Evolutionary conservation across 345 rosid species (phyloP), one percentile per base, ranked within the genome.

Genomic region (Dipteronia dyeriana): DNA sequence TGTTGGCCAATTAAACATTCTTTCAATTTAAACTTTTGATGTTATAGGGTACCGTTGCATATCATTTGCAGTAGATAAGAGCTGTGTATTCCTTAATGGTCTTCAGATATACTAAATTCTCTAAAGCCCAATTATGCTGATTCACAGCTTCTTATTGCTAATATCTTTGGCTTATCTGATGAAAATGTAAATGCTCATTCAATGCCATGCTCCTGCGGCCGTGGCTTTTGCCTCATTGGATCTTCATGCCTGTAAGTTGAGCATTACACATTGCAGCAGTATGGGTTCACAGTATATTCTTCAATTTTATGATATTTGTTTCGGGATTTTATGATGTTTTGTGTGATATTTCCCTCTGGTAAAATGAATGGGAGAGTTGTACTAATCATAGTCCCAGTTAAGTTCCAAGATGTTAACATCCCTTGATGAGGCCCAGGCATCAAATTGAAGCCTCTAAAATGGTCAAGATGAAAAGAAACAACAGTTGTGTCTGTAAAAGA

Each of bases 181-280:
- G 84, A 56, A 73, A 78, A 76, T 80, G 25, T 26, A 54, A 81
- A 54, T 75, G 31, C 76, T 69, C 77, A 74, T 19, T 79, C 90
- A 79, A 75, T 38, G 31, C 75, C 78, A 5, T 83, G 93, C 82
- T 75, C 73, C 80, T 82, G 84, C 72, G 70, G 85, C 75, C 79
- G 65, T 66, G 85, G 66, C 26, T 83, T 73, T 78, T 82, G 85
- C 78, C 82, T 77, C 34, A 41, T 20, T 74, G 88, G 85, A 82
- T 89, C 97, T 71, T 45, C 88, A 76, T 92, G 97, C 87, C 80
- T 88, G 98, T 95, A 86, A 93, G 98, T 85, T 79, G 62, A 49
- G 65, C 68, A 59, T 64, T 54, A 20, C 23, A 39, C 23, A 23
- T 31, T 66, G 31, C 9, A 62, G 54, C 43, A 26, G 9, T 54